Base-by-base conservation (phyloP, 306 rosid genomes). In the Acacia confusa region DNA sequence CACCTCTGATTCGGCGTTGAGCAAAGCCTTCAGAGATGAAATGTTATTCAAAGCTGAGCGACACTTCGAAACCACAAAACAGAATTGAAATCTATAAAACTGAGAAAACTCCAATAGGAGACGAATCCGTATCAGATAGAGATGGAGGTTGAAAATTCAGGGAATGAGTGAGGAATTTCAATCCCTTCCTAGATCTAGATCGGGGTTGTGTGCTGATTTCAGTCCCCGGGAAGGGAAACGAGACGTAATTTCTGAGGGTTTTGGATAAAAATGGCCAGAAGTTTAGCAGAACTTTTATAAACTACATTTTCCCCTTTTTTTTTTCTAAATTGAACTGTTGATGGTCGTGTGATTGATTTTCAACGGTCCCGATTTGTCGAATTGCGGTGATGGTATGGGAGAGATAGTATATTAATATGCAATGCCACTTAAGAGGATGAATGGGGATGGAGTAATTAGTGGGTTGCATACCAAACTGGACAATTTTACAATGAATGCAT, bases 11-110 rank as follows among this genome's bases (percentile, higher is more conserved):
- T 76, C 68, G 45, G 60, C 36, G 61, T 27, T 6, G 41, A 71
- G 52, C 41, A 63, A 76, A 70, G 20, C 55, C 30, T 75, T 70
- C 82, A 48, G 53, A 72, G 24, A 80, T 55, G 50, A 40, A 60
- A 4, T 11, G 72, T 68, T 78, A 76, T 28, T 19, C 50, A 40
- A 75, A 75, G 71, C 70, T 61, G 22, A 11, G 57, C 8, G 72
- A 48, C 78, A 50, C 68, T 41, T 41, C n/a, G 55, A 70, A 43
- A 22, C 55, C 9, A 41, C 15, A 24, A 70, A 12, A 41, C 4
- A 27, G 76, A 72, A 44, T 7, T 24, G 38, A n/a, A 41, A 40
- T 70, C 53, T 44, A 7, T 24, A 50, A 22, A 55, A 43, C 47
- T 24, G 75, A 25, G 14, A 70, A 70, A 24, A 15, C 57, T 16